These are phyloP conservation scores for Suillus weaverae DNA, from an alignment of 768 basidiomycete species.

Conservation along the genomic window DNA sequence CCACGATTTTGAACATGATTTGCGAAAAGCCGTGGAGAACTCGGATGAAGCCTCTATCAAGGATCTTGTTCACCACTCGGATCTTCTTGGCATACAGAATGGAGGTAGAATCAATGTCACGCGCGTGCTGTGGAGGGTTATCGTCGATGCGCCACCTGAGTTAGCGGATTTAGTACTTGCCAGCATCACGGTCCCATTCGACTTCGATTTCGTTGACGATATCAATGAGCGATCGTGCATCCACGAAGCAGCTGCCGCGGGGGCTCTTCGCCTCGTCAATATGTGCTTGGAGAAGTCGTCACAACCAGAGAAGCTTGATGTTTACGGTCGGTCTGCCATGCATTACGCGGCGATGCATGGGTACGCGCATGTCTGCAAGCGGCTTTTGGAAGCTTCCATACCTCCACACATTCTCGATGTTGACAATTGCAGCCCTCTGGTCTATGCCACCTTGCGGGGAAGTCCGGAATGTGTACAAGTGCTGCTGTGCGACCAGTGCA, in stretches of 20 bases:
- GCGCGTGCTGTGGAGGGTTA: conserved; percentile 93
- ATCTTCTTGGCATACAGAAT: conserved; percentile 59
- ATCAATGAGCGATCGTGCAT: conserved; percentile 95
- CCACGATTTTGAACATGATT: conserved; percentile 85
- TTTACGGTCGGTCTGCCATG: conserved; percentile 89
- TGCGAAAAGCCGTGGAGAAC: conserved; percentile 72
- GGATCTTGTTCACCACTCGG: conserved; percentile 71
- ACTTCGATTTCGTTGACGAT: conserved; percentile 92
- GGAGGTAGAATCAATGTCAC: conserved; percentile 70
- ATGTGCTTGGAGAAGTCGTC: conserved; percentile 78
- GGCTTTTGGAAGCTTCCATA: conserved; percentile 67
- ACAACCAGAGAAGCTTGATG: conserved; percentile 72
- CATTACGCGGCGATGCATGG: conserved; percentile 98
- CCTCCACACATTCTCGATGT: conserved; percentile 75
- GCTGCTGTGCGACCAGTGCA: conserved; percentile 72
- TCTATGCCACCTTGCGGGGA: conserved; percentile 90
- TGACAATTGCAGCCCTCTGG: conserved; percentile 92
- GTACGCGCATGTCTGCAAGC: conserved; percentile 71
- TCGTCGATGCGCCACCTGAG: conserved; percentile 75
- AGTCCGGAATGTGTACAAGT: conserved; percentile 79
- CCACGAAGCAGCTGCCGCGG: conserved; percentile 90
- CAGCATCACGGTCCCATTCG: conserved; percentile 67
- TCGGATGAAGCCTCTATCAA: conserved; percentile 59
- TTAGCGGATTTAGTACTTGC: conserved; percentile 74
- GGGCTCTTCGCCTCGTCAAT: conserved; percentile 71